Percentiles rank a stretch among this genome's conserved stretches.
phyloP scores from a whole-genome alignment of 306 rosid genomes.

The Oemleria cerasiformis region DNA sequence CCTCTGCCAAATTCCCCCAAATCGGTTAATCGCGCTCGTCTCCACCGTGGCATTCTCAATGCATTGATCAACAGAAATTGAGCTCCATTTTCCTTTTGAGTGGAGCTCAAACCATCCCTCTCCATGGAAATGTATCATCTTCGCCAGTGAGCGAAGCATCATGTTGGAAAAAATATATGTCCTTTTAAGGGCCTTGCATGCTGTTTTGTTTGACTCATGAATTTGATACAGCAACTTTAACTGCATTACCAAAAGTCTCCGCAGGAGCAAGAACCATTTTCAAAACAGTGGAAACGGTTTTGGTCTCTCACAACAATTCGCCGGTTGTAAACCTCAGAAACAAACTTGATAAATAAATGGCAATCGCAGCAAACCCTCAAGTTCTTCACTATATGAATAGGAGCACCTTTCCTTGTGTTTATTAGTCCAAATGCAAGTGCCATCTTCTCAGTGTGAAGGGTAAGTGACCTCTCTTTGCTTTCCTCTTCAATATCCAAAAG shows the following conservation, averaged over 20 bases:
- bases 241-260: slow-evolving; percentile 41
- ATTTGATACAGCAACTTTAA: neutral
- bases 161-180: neutral
- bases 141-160: no score
- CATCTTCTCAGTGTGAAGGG: slow-evolving; percentile 58
- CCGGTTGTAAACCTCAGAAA: slow-evolving; percentile 40
- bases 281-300: slow-evolving; percentile 55
- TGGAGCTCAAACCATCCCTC: neutral
- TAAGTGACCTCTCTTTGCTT: slow-evolving; percentile 37
- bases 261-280: slow-evolving; percentile 47
- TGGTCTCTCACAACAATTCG: slow-evolving; percentile 48
- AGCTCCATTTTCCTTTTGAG: neutral
- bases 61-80: neutral
- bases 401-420: slow-evolving; percentile 28
- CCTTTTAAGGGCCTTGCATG: neutral
- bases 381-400: slow-evolving; percentile 58
- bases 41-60: neutral
- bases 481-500: slow-evolving; percentile 45
- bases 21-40: neutral
- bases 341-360: slow-evolving; percentile 54
- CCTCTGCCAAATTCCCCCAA: neutral
- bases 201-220: neutral
- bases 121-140: neutral
- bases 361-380: slow-evolving; percentile 56
- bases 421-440: slow-evolving; percentile 52